Conservation (phyloP, 257 asterid species). For the Solanum lycopersicoides region DNA sequence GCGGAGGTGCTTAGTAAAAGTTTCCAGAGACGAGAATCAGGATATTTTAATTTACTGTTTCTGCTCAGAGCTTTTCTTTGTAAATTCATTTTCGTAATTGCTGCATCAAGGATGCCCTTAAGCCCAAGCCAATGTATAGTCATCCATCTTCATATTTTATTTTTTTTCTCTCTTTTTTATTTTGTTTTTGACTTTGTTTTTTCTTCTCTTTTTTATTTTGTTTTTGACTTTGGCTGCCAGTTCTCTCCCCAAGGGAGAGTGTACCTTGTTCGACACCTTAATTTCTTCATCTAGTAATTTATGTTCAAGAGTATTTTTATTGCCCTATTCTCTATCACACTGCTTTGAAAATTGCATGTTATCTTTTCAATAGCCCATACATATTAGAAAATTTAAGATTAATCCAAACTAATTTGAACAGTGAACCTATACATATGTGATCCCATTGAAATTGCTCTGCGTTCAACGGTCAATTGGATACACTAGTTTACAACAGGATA, state of each 20-base stretch:
- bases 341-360: not conserved
- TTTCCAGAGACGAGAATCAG: not conserved
- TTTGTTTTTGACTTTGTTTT: not conserved
- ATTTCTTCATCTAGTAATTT: not conserved
- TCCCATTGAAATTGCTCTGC: not conserved
- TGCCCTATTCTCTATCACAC: not conserved
- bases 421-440: not conserved
- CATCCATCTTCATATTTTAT: not conserved
- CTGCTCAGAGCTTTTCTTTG: slow-evolving; percentile 7
- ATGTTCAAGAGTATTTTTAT: not conserved
- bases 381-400: not conserved
- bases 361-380: not conserved
- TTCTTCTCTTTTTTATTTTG: not conserved
- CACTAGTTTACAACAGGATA: not conserved
- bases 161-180: not conserved
- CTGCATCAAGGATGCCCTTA: slow-evolving; percentile 52
- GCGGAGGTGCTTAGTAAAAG: slow-evolving; percentile 43
- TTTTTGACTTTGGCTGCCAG: not conserved
- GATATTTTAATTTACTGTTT: slow-evolving; percentile 1
- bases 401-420: not conserved
- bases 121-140: not conserved
- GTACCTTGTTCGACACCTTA: not conserved
- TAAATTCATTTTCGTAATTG: not conserved
- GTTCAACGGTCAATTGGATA: not conserved
- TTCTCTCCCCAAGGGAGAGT: slow-evolving; percentile 18